These are phyloP conservation scores for Ulvella scutata DNA, from an alignment of 139 green algal species.

Conservation along the genomic window DNA sequence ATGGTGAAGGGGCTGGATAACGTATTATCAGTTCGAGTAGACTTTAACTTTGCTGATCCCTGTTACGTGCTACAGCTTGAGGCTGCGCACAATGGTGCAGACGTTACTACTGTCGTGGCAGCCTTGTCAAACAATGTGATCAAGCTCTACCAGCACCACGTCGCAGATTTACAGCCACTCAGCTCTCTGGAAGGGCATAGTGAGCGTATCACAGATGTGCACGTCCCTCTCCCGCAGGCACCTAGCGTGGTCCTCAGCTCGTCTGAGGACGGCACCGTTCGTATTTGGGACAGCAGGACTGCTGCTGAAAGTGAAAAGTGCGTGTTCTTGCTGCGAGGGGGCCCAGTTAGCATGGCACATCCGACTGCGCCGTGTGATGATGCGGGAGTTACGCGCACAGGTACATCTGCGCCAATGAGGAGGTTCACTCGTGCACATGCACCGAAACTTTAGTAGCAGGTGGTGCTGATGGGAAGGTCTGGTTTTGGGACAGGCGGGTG, in stretches of 20 bases:
- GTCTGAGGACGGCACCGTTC: not conserved
- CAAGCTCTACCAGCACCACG: not conserved
- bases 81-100: not conserved
- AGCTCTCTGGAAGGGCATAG: not conserved
- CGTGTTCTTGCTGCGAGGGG: not conserved
- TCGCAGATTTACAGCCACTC: not conserved
- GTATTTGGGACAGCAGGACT: not conserved
- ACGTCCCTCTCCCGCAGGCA: not conserved
- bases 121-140: not conserved
- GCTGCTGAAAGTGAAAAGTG: not conserved
- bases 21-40: not conserved
- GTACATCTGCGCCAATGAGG: not conserved
- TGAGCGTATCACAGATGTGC: not conserved
- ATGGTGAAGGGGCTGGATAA: too few relatives aligned
- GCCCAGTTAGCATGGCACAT: not conserved
- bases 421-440: not conserved
- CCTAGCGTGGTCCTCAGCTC: not conserved
- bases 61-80: not conserved
- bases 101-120: not conserved
- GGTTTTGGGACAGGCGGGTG: not conserved
- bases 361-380: too few relatives aligned
- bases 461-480: not conserved
- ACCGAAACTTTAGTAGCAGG: not conserved
- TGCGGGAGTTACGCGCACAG: too few relatives aligned
- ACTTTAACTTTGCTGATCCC: not conserved